A percentile compares a stretch with the other conserved stretches of the same genome.
These are phyloP conservation scores for Pyropia haitanensis DNA, from an alignment of 23 red algal genomes.

Conservation along the genomic window DNA sequence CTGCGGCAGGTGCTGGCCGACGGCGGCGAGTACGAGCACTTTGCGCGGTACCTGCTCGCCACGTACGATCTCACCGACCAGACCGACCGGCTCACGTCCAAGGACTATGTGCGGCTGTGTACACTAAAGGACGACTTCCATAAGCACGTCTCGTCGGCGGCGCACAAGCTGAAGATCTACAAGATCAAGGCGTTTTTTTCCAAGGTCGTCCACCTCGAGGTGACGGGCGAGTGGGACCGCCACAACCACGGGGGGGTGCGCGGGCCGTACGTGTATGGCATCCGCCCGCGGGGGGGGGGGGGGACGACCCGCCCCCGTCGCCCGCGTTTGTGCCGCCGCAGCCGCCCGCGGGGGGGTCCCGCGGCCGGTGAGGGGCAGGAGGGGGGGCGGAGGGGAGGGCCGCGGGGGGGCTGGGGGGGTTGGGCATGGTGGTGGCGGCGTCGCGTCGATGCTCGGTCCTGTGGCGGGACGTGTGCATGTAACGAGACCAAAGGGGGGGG, in stretches of 20 bases:
- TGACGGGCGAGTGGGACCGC: slow-evolving; percentile 96
- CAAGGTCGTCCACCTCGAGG: slow-evolving; percentile 68
- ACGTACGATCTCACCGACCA: slow-evolving; percentile 85
- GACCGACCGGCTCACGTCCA: slow-evolving; percentile 41
- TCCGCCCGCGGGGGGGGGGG: slow-evolving; percentile 2
- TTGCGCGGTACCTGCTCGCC: slow-evolving; percentile 54
- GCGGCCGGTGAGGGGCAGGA: too few relatives aligned
- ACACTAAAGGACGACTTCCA: slow-evolving; percentile 86
- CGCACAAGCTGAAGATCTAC: slow-evolving; percentile 78
- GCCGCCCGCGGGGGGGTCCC: too few relatives aligned
- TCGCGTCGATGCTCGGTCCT: too few relatives aligned
- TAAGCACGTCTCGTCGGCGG: slow-evolving; percentile 40
- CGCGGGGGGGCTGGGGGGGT: too few relatives aligned
- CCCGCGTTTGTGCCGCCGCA: too few relatives aligned
- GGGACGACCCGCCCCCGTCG: too few relatives aligned
- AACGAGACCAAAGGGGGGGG: too few relatives aligned
- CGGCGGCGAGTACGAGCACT: slow-evolving; percentile 4
- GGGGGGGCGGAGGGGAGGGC: too few relatives aligned
- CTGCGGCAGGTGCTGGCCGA: background rate
- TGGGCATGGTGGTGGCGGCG: too few relatives aligned
- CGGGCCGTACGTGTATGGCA: slow-evolving; percentile 93
- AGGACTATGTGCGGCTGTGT: slow-evolving; percentile 84
- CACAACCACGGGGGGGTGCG: slow-evolving; percentile 86
- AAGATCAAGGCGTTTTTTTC: slow-evolving; percentile 87
- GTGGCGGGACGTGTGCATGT: too few relatives aligned